Evolutionary conservation across 1,284 basidiomycete genomes (phyloP), one percentile per base, ranked within the genome.

Genomic region (Cystobasidium pallidum): DNA sequence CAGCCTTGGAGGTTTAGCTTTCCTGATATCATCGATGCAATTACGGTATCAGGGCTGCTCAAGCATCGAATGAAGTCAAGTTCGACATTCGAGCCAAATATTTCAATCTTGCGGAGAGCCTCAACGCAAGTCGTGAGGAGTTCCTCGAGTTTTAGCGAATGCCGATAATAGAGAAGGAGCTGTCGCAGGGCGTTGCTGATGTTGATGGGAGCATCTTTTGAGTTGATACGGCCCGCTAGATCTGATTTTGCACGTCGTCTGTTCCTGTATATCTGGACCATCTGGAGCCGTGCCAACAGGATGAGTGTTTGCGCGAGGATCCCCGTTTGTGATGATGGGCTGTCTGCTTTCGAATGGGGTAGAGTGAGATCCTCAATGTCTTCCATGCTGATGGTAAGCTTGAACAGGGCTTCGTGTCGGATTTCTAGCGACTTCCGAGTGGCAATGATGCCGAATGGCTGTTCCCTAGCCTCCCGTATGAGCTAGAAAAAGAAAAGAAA

Each of bases 391-490:
- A 71, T 49, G 2, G 17, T 54, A 1, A 71, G 32, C 30, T 8
- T 39, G 59, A 71, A 64, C 2, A 34, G 3, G 34, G 15, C 59
- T 11, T 43, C 19, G 21, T 52, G 45, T 21, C 26, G 34, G 15
- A 71, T 47, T 11, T 51, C 47, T 1, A 71, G 47, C 4, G 47
- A 32, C 32, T 71, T 57, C 15, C 68, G 68, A 4, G 54, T 59
- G n/a, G 68, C 68, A 1, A 30, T 59, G 21, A 71, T 57, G 8
- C 52, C 51, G 21, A 24, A n/a, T 26, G 68, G 52, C 34, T 36
- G 52, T 13, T 64, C 61, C 15, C 68, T n/a, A 8, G 68, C 68
- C 47, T 71, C 68, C 43, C 45, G 49, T 26, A 71, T 71, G 11
- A 71, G 58, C 59, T 71, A 21, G 11, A 41, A 39, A 28, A 19